These are phyloP conservation scores for Melanogaster broomeanus DNA, from an alignment of 768 basidiomycete species.

Conservation along the genomic window DNA sequence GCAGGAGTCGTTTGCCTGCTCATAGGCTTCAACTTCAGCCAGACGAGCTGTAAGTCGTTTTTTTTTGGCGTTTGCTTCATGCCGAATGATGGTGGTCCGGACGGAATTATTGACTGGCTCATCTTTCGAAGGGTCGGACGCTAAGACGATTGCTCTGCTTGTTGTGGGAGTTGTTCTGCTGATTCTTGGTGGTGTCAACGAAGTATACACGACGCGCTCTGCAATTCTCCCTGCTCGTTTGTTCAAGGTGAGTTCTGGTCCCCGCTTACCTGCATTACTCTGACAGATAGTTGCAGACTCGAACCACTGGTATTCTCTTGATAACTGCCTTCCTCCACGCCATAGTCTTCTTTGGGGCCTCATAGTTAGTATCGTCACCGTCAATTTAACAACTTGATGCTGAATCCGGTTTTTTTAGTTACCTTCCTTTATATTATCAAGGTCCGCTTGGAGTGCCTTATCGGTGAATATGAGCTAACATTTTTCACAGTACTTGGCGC, in stretches of 20 bases:
- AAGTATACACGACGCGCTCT: constrained; percentile 59
- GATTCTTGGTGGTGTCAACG: constrained; percentile 54
- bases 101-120: neutral
- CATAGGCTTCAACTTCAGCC: constrained; percentile 72
- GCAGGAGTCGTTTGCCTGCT: constrained; percentile 67
- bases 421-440: constrained; percentile 80
- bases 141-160: constrained; percentile 64
- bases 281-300: constrained; percentile 46
- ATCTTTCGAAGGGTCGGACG: constrained; percentile 48
- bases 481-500: neutral
- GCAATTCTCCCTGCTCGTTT: constrained; percentile 76
- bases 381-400: neutral
- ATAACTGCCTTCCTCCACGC: constrained; percentile 64
- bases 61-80: neutral
- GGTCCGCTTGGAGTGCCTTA: constrained; percentile 13
- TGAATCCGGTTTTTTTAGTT: constrained; percentile 28
- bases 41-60: constrained; percentile 57
- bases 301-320: constrained; percentile 66
- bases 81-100: neutral
- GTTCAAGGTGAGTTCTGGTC: constrained; percentile 52
- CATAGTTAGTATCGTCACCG: constrained; percentile 21
- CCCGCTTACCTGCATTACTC: neutral
- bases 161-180: constrained; percentile 57
- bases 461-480: neutral
- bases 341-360: constrained; percentile 55